Evolutionary conservation across 169 alveolate genomes (phyloP), one percentile per base, ranked within the genome.

Genomic region (Blepharisma undulans): DNA sequence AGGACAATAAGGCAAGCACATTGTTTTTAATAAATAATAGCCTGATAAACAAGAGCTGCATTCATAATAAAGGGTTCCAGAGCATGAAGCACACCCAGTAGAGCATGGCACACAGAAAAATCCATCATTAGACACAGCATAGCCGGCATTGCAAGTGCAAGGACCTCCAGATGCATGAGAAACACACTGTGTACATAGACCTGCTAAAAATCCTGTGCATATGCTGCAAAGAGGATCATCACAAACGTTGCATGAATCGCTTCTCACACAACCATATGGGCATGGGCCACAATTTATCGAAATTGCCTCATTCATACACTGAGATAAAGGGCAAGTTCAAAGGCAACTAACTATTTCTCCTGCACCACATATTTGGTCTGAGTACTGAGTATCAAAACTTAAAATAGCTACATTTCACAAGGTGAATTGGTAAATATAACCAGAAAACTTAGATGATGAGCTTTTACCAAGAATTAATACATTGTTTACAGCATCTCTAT

Each of bases 181-280:
- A 21, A 76, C 22, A 25, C 84, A 76, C 18, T 21, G 12, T 12
- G 18, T 25, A 25, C 84, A 76, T 21, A 29, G 12, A 21, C 34
- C 30, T 18, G 84, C 12, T 16, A 12, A 18, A 80, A 80, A 80
- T 16, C 32, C 88, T n/a, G 71, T 10, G 25, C 88, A 80, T 12
- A 18, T 33, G 14, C 16, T 16, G 72, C 88, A 80, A 16, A 27
- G 12, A 14, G 22, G 59, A 32, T 80, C 74, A 10, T n/a, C 21
- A 32, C 88, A 80, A 80, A 80, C 34, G 25, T 76, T 76, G 84
- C 84, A 76, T 76, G 18, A 21, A 27, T 27, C 84, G 27, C 22
- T 18, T 80, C 84, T 76, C 12, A 76, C 84, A 76, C 84, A 76
- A 21, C 84, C 84, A 21, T 21, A 21, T 21, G 84, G 12, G 27